These are phyloP conservation scores for Camellia sinensis DNA, from an alignment of 148 eudicot species.

Conservation along the genomic window DNA sequence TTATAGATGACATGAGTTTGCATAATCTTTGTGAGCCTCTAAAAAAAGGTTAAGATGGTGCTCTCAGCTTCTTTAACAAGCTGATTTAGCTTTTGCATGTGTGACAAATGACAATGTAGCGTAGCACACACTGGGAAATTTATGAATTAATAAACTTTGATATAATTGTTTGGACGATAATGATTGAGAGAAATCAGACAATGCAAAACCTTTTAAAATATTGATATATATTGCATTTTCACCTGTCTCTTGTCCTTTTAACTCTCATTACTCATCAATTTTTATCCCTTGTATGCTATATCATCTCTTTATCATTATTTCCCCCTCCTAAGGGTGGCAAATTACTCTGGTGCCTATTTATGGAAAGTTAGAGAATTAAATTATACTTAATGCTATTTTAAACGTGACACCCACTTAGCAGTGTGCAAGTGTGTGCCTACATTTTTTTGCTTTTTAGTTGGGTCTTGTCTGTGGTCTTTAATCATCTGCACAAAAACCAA, in stretches of 20 bases:
- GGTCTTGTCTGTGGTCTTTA: not conserved
- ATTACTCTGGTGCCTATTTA: too few relatives aligned
- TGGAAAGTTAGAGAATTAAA: too few relatives aligned
- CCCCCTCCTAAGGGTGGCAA: too few relatives aligned
- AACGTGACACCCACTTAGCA: not conserved
- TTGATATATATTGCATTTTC: too few relatives aligned
- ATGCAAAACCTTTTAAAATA: not conserved
- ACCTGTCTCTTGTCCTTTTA: too few relatives aligned
- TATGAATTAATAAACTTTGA: not conserved
- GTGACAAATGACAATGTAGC: too few relatives aligned
- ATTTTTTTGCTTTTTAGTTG: not conserved
- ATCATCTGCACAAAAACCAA: not conserved
- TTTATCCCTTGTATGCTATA: too few relatives aligned
- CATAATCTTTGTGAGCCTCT: constrained; percentile 2
- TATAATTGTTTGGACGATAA: not conserved
- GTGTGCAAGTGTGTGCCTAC: not conserved
- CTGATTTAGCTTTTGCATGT: constrained; percentile 6
- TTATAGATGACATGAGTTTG: not conserved
- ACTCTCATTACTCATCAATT: too few relatives aligned
- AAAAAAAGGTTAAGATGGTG: not conserved
- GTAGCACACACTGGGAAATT: not conserved
- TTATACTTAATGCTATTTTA: too few relatives aligned
- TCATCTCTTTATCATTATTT: too few relatives aligned
- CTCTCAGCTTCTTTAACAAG: not conserved
- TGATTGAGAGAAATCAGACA: not conserved